Base-by-base conservation (phyloP, 306 rosid species). In the Vigna hirtella region DNA sequence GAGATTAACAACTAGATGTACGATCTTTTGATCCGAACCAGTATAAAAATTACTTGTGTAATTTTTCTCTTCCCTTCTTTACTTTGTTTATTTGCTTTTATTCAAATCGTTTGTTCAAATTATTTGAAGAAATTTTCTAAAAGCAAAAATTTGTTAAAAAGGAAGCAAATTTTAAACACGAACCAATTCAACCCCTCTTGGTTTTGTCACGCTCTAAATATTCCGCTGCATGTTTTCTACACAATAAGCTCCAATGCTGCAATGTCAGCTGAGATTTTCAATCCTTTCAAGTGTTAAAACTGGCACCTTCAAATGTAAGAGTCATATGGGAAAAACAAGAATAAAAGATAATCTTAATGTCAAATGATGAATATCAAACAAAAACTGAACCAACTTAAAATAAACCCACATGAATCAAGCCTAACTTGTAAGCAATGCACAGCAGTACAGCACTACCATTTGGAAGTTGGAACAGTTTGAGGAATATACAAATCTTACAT, bases 391-490 rank as follows among this genome's bases (percentile, higher is more conserved):
- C 57, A 26, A 26, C 50, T 18, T 14, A 65, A 70, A 67, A 65
- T 15, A 32, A 38, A 76, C 15, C 49, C 50, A 68, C 36, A 58
- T 61, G 43, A 65, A 64, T 18, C 63, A 28, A 47, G 32, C 68
- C 42, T 26, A 77, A 45, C 28, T 17, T 77, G 20, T 30, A 40
- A 24, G 61, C 58, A 7, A 14, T 20, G 55, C 9, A 58, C 26
- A 9, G 6, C 36, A 32, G 26, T 50, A 76, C 66, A 51, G 32
- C 16, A 10, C 59, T 17, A 53, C 26, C 42, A 61, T 57, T 62
- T 28, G 12, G 26, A 12, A 45, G 74, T 71, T 55, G 64, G 55
- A 78, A 78, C 43, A 55, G 62, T 52, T 14, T 62, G 7, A 80
- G 51, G 22, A 38, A 20, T 61, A 76, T 63, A 56, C 18, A 59